Conservation (phyloP, 805 yeast genomes). For the Saccharomycodes ludwigii region DNA sequence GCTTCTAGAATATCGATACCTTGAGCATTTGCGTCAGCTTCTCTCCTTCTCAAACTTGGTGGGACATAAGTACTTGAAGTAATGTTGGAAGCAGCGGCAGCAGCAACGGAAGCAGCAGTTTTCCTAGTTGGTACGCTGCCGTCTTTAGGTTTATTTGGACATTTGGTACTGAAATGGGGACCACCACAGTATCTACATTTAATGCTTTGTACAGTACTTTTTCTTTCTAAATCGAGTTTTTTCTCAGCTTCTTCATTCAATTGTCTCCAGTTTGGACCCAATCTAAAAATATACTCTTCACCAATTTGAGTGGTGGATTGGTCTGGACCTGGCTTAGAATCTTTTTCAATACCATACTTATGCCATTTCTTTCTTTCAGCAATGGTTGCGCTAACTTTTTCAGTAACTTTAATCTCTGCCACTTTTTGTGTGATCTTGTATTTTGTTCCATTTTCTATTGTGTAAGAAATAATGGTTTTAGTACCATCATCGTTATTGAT, state of each 20-base stretch:
- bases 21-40: slow-evolving; percentile 30
- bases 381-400: slow-evolving; percentile 70
- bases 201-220: slow-evolving; percentile 31
- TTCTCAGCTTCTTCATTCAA: slow-evolving; percentile 61
- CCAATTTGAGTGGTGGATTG: slow-evolving; percentile 79
- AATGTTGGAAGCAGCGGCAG: slow-evolving; percentile 21
- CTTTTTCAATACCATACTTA: slow-evolving; percentile 74
- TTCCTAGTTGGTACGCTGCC: slow-evolving; percentile 23
- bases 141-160: slow-evolving; percentile 80
- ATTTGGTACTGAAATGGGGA: slow-evolving; percentile 82
- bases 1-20: slow-evolving; percentile 29
- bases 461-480: slow-evolving; percentile 71
- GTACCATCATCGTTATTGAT: slow-evolving; percentile 79
- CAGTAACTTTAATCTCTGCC: slow-evolving; percentile 63
- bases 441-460: slow-evolving; percentile 68
- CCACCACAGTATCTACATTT: slow-evolving; percentile 90
- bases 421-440: slow-evolving; percentile 81
- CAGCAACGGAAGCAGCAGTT: slow-evolving; percentile 21
- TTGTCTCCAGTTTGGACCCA: slow-evolving; percentile 69
- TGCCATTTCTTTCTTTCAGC: slow-evolving; percentile 85
- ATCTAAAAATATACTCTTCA: slow-evolving; percentile 64
- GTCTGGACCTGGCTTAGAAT: slow-evolving; percentile 75
- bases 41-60: slow-evolving; percentile 39
- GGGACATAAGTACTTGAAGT: slow-evolving; percentile 43
- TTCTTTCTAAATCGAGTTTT: slow-evolving; percentile 33